A percentile compares a stretch with the other conserved stretches of the same genome.
These are phyloP conservation scores for Suillus cothurnatus DNA, from an alignment of 768 basidiomycete genomes.

Conservation along the genomic window DNA sequence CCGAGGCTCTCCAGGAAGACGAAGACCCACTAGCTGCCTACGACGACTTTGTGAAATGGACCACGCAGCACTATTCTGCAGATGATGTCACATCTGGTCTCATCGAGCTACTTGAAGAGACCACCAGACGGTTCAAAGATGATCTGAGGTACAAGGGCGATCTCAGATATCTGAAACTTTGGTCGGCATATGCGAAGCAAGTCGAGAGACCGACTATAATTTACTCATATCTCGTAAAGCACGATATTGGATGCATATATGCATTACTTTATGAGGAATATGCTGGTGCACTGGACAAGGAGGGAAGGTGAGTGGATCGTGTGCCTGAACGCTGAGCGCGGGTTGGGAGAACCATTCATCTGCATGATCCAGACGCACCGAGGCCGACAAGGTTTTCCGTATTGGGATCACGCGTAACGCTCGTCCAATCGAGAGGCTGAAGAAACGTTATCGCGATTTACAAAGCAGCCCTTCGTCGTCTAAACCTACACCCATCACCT, in stretches of 20 bases:
- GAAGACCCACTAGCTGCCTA: constrained; percentile 88
- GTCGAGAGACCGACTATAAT: constrained; percentile 69
- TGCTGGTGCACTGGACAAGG: constrained; percentile 73
- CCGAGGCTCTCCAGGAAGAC: constrained; percentile 63
- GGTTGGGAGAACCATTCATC: constrained; percentile 4
- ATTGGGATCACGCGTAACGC: constrained; percentile 82
- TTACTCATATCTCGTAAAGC: constrained; percentile 73
- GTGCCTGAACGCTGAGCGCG: background rate
- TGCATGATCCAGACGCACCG: constrained; percentile 54
- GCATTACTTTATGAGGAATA: constrained; percentile 91
- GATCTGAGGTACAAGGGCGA: constrained; percentile 88
- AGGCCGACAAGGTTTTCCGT: constrained; percentile 81
- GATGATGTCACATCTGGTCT: constrained; percentile 72
- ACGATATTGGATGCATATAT: constrained; percentile 75
- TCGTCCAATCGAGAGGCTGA: constrained; percentile 82
- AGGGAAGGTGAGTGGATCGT: constrained; percentile 64
- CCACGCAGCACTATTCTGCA: constrained; percentile 75
- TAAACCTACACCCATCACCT: constrained; percentile 27
- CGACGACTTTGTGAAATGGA: constrained; percentile 89
- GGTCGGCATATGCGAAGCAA: constrained; percentile 84
- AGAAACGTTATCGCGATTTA: constrained; percentile 80
- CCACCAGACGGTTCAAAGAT: constrained; percentile 76
- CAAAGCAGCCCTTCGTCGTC: constrained; percentile 48
- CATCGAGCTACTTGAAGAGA: constrained; percentile 79
- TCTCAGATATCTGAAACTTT: constrained; percentile 87